Evolutionary conservation across 1,284 basidiomycete genomes (phyloP).

Genomic region (Malassezia yamatoensis): DNA sequence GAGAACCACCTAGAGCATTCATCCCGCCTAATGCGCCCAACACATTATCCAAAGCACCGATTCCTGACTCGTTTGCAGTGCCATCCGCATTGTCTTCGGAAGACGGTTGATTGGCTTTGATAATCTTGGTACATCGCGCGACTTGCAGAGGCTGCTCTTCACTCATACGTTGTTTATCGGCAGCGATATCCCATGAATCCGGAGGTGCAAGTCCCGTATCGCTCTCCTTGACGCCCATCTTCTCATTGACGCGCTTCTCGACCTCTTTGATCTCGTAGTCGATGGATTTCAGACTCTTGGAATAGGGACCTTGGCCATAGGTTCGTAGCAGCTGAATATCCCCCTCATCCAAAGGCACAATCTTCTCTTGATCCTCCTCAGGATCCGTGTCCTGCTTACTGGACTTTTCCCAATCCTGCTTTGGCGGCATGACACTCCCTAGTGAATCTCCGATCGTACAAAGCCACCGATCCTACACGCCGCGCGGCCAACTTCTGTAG

Average conservation of each 20-base stretch:
- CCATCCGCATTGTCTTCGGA: slow-evolving; percentile 17
- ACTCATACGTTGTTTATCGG: slow-evolving; percentile 64
- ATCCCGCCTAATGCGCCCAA: slow-evolving; percentile 30
- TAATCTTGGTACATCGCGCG: slow-evolving; percentile 97
- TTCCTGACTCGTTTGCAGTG: slow-evolving; percentile 11
- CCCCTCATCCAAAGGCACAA: slow-evolving; percentile 79
- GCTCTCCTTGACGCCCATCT: slow-evolving; percentile 92
- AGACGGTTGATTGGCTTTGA: slow-evolving; percentile 54
- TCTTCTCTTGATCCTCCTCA: slow-evolving; percentile 37
- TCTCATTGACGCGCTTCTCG: slow-evolving; percentile 93
- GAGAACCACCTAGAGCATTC: slow-evolving; percentile 21
- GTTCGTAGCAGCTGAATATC: slow-evolving; percentile 99
- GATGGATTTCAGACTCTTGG: slow-evolving; percentile 72
- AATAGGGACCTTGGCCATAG: slow-evolving; percentile 98
- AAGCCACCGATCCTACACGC: not conserved
- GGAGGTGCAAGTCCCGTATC: slow-evolving; percentile 94
- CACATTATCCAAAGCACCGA: slow-evolving; percentile 27
- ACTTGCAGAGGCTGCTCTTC: slow-evolving; percentile 92
- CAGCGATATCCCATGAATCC: slow-evolving; percentile 74
- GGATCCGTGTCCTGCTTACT: slow-evolving; percentile 37
- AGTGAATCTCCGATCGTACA: not conserved
- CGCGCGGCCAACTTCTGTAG: not conserved
- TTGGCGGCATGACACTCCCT: slow-evolving; percentile 35
- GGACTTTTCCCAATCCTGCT: slow-evolving; percentile 48
- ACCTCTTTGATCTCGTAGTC: slow-evolving; percentile 91